Evolutionary conservation across 2,329 filamentous ascomycete species (phyloP).

Genomic region (Fusarium odoratissimum): DNA sequence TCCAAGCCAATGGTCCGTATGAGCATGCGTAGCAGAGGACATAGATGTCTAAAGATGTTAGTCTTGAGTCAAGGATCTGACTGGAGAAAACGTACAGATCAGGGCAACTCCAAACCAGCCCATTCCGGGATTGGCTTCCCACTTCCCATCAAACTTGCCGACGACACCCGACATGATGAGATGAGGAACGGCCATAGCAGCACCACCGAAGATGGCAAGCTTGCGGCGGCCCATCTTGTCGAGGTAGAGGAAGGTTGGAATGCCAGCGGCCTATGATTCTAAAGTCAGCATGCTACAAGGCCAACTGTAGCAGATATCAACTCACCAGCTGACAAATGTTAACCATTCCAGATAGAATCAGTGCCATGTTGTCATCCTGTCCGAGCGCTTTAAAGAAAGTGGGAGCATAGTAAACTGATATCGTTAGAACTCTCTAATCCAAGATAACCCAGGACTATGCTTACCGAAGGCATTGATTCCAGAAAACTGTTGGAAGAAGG

Average conservation of each 20-base stretch:
- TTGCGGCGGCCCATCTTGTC: constrained; percentile 48
- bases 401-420: constrained; percentile 40
- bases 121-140: constrained; percentile 17
- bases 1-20: constrained; percentile 51
- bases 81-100: not conserved
- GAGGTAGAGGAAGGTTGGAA: constrained; percentile 44
- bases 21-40: constrained; percentile 47
- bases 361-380: constrained; percentile 41
- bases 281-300: accelerated
- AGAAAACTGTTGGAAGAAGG: constrained; percentile 37
- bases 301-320: accelerated
- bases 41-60: not conserved
- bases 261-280: constrained; percentile 20
- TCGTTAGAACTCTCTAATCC: not conserved
- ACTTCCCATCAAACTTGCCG: constrained; percentile 24
- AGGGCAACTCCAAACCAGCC: constrained; percentile 33
- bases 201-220: constrained; percentile 24
- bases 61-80: too few species aligned
- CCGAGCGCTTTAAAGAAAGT: constrained; percentile 45
- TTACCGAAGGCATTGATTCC: constrained; percentile 2
- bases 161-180: constrained; percentile 34
- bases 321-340: constrained; percentile 50
- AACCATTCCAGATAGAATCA: constrained; percentile 50
- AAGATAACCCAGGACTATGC: not conserved
- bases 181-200: constrained; percentile 31